Evolutionary conservation across 1,284 basidiomycete genomes (phyloP).

Genomic region (Boletus smithii): DNA sequence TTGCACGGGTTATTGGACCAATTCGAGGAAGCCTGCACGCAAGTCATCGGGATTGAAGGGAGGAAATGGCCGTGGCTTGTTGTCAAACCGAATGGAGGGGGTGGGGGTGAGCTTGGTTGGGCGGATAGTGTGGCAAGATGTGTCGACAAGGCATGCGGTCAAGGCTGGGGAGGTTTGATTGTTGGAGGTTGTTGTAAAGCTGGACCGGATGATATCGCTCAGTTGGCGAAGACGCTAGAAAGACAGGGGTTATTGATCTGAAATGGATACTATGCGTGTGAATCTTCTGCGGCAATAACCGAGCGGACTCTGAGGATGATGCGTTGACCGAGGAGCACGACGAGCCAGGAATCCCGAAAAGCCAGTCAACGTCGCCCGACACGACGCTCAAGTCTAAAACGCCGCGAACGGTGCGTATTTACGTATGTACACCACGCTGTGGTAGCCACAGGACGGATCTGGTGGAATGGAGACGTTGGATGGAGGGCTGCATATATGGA

Average conservation of each 20-base stretch:
- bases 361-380: constrained; percentile 25
- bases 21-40: constrained; percentile 28
- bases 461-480: constrained; percentile 30
- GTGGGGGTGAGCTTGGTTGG: constrained; percentile 42
- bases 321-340: constrained; percentile 10
- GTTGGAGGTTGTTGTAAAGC: constrained; percentile 75
- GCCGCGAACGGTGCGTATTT: constrained; percentile 23
- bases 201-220: constrained; percentile 51
- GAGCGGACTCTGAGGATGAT: constrained; percentile 11
- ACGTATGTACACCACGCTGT: constrained; percentile 6
- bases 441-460: constrained; percentile 18
- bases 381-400: constrained; percentile 28
- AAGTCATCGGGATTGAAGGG: constrained; percentile 1
- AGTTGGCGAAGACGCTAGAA: constrained; percentile 18
- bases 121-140: constrained; percentile 38
- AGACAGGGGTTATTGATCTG: constrained; percentile 13
- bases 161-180: constrained; percentile 53
- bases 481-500: constrained; percentile 32
- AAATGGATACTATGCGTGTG: constrained; percentile 14
- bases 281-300: constrained; percentile 18
- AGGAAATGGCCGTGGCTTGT: constrained; percentile 50
- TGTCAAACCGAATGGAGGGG: constrained; percentile 73
- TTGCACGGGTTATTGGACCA: constrained; percentile 38
- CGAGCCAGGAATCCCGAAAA: constrained; percentile 20
- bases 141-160: constrained; percentile 24